These are phyloP conservation scores for Pittosporum tobira DNA, from an alignment of 129 eudicot genomes.

Conservation along the genomic window DNA sequence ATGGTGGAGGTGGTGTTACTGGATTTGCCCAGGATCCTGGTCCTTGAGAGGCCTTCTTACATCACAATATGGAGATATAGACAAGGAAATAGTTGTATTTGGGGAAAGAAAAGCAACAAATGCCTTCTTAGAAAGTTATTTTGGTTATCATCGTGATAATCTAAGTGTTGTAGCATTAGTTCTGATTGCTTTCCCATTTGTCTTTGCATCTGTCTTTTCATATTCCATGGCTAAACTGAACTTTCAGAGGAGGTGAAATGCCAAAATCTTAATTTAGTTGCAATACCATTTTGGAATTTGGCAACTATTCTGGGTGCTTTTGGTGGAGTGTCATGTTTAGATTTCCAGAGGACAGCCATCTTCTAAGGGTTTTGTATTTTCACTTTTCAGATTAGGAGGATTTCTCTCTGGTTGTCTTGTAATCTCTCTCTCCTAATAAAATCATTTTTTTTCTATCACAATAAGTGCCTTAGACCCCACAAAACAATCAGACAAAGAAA, in stretches of 20 bases:
- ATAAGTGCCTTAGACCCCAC: too few relatives aligned
- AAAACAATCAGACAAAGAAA: too few relatives aligned
- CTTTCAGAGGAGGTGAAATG: conserved; percentile 18
- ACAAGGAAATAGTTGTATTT: conserved; percentile 5
- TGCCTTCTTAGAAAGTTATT: conserved; percentile 14
- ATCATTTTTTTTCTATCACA: too few relatives aligned
- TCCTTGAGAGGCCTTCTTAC: conserved; percentile 18
- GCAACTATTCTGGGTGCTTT: too few relatives aligned
- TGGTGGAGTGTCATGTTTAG: too few relatives aligned
- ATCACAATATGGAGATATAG: conserved; percentile 25
- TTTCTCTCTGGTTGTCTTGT: too few relatives aligned
- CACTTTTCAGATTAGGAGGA: too few relatives aligned
- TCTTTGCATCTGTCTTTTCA: conserved; percentile 19
- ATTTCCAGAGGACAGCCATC: too few relatives aligned
- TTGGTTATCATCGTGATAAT: conserved; percentile 14
- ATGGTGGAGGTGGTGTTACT: conserved; percentile 21
- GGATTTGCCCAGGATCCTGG: conserved; percentile 25
- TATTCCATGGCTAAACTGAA: conserved; percentile 13
- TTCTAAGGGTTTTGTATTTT: too few relatives aligned
- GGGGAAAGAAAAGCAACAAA: conserved; percentile 3
- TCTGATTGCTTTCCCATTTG: conserved; percentile 13
- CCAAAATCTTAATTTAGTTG: too few relatives aligned
- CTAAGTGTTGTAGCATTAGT: conserved; percentile 8
- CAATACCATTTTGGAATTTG: too few relatives aligned
- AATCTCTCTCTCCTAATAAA: too few relatives aligned